Conservation (phyloP, 2,329 filamentous ascomycete genomes). For the Sporothrix pseudoabietina region DNA sequence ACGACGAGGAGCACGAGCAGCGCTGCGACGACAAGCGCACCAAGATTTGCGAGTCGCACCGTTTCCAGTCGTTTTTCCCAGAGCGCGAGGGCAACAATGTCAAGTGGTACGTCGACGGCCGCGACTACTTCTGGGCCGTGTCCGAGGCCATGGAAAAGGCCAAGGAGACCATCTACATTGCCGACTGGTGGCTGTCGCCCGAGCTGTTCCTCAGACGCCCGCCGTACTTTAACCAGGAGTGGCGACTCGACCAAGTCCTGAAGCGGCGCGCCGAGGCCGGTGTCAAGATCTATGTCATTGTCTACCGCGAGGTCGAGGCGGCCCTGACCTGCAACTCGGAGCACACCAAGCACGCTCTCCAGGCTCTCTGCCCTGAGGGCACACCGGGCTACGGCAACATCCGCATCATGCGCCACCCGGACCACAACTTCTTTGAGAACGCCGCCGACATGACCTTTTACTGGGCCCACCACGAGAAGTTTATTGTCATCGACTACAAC, state of each 20-base stretch:
- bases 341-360: constrained; percentile 87
- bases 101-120: constrained; percentile 97
- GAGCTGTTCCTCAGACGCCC: constrained; percentile 85
- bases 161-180: constrained; percentile 92
- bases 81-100: constrained; percentile 80
- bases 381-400: constrained; percentile 86
- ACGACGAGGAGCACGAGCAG: constrained; percentile 91
- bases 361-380: constrained; percentile 77
- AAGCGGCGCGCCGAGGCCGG: constrained; percentile 89
- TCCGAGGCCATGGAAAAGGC: constrained; percentile 87
- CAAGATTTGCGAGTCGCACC: constrained; percentile 70
- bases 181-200: constrained; percentile 95
- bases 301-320: constrained; percentile 85
- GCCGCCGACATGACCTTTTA: constrained; percentile 95
- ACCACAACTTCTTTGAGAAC: constrained; percentile 94
- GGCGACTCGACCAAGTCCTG: constrained; percentile 80
- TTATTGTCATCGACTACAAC: constrained; percentile 90
- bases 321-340: constrained; percentile 88
- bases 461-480: constrained; percentile 98
- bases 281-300: constrained; percentile 89
- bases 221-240: constrained; percentile 79
- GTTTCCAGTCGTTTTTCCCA: constrained; percentile 89
- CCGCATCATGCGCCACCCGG: constrained; percentile 82
- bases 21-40: constrained; percentile 78
- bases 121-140: constrained; percentile 94